Conservation (phyloP, 352 stramenopile genomes). For the Aphanomyces euteiches region DNA sequence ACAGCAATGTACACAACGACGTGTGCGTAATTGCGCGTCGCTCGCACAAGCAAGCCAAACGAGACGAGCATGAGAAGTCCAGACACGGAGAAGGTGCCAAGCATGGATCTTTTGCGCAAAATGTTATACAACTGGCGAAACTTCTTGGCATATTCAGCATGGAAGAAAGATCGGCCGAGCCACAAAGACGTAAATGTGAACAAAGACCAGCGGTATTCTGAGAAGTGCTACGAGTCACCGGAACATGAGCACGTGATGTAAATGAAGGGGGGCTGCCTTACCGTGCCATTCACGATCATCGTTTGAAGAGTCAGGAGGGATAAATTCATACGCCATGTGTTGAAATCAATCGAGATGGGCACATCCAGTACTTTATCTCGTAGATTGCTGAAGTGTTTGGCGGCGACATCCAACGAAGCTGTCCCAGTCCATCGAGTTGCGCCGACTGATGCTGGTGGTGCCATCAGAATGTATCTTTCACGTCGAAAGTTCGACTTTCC, state of each 20-base stretch:
- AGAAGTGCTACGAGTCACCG: conserved; percentile 13
- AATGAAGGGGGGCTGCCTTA: not conserved
- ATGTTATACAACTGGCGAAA: conserved; percentile 2
- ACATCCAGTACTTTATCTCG: conserved; percentile 16
- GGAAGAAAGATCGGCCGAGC: conserved; percentile 23
- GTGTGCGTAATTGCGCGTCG: not conserved
- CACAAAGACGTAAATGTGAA: conserved; percentile 24
- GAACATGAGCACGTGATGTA: not conserved
- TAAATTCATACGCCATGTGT: conserved; percentile 25
- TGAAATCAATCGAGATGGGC: conserved; percentile 28
- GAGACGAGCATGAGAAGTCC: conserved; percentile 11
- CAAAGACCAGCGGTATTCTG: conserved; percentile 25
- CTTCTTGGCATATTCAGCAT: conserved; percentile 26
- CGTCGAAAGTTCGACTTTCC: no score
- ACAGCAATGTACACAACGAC: conserved; percentile 1
- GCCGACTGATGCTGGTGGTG: no score
- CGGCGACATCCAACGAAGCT: conserved; percentile 7
- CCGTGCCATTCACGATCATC: conserved; percentile 23
- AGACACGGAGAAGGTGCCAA: conserved; percentile 21
- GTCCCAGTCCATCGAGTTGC: no score
- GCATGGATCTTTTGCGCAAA: conserved; percentile 7
- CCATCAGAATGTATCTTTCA: no score
- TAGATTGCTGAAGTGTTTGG: conserved; percentile 21
- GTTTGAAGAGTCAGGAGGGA: conserved; percentile 27
- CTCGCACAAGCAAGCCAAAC: conserved; percentile 13